Evolutionary conservation across 208 protist species (phyloP).

Genomic region (Acanthamoeba lenticulata): DNA sequence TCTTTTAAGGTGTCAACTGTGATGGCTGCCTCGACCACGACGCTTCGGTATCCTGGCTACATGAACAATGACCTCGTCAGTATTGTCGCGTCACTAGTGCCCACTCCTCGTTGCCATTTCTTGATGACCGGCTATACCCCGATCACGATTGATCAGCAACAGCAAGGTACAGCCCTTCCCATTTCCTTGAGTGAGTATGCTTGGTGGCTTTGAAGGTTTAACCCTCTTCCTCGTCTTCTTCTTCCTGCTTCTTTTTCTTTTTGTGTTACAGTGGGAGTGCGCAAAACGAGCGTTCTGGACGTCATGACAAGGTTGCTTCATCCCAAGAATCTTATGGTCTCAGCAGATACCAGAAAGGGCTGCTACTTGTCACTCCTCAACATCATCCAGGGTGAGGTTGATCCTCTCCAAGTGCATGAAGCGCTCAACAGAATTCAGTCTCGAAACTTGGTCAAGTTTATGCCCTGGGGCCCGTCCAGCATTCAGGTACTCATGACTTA

Average conservation of each 20-base stretch:
- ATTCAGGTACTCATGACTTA: constrained; percentile 83
- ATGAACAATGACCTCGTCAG: constrained; percentile 93
- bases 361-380: constrained; percentile 99
- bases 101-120: constrained; percentile 99
- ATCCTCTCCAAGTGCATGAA: constrained; percentile 97
- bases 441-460: constrained; percentile 97
- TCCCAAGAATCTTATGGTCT: constrained; percentile 92
- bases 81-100: constrained; percentile 98
- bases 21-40: constrained; percentile 99
- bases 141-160: constrained; percentile 91
- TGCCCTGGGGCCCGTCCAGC: constrained; percentile 96
- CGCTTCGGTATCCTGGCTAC: constrained; percentile 98
- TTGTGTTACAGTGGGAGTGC: constrained; percentile 86
- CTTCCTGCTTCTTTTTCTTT: neutral
- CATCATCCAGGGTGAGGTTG: constrained; percentile 99
- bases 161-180: constrained; percentile 1
- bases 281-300: constrained; percentile 99
- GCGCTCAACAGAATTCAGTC: constrained; percentile 98
- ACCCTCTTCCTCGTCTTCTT: neutral
- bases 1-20: constrained; percentile 92
- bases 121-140: constrained; percentile 99
- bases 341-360: constrained; percentile 82
- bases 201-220: neutral
- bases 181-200: neutral
- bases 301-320: constrained; percentile 99